These are phyloP conservation scores for Teratosphaeria gauchensis DNA, from an alignment of 2,329 filamentous ascomycete species.

Conservation along the genomic window DNA sequence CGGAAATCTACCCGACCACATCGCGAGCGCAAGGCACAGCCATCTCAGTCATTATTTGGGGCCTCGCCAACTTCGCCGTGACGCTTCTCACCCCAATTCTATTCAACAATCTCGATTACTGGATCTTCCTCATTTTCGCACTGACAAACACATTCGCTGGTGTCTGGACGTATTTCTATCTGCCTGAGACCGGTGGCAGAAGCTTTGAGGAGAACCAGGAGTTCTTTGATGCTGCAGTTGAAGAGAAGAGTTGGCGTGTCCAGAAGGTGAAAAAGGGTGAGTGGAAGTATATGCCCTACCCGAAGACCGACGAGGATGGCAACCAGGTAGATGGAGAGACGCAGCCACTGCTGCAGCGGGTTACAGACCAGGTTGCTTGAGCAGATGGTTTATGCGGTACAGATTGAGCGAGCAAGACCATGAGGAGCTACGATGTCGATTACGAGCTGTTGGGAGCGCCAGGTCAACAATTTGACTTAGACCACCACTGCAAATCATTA, in stretches of 20 bases:
- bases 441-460: too few relatives aligned
- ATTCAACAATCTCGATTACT: constrained; percentile 52
- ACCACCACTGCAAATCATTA: too few relatives aligned
- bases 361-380: constrained; percentile 32
- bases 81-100: constrained; percentile 49
- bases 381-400: not conserved
- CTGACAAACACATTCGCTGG: constrained; percentile 47
- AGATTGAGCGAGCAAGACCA: not conserved
- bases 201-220: constrained; percentile 52
- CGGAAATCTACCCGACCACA: constrained; percentile 48
- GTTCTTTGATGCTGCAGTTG: constrained; percentile 46
- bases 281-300: constrained; percentile 37
- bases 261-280: constrained; percentile 43
- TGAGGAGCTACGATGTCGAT: too few relatives aligned
- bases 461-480: too few relatives aligned
- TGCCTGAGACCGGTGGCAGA: constrained; percentile 48
- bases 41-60: constrained; percentile 47
- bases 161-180: constrained; percentile 43
- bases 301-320: constrained; percentile 24
- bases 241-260: constrained; percentile 46
- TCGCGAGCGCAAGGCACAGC: constrained; percentile 47
- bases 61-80: constrained; percentile 48
- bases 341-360: constrained; percentile 35
- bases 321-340: constrained; percentile 30
- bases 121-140: constrained; percentile 48